Conservation (phyloP, 2,329 filamentous ascomycete species). For the Calonectria ilicicola region DNA sequence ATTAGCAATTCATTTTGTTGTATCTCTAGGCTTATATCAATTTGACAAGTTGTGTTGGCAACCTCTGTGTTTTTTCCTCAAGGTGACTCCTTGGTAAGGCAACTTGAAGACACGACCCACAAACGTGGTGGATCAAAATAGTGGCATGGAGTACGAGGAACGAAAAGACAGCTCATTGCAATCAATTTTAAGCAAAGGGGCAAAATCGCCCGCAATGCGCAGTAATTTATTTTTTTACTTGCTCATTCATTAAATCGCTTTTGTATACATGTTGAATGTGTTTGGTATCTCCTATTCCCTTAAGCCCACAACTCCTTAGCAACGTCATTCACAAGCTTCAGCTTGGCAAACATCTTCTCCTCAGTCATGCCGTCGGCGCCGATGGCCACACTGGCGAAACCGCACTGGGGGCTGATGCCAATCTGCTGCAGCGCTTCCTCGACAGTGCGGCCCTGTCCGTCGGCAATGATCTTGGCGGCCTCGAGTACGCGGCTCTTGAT, state of each 20-base stretch:
- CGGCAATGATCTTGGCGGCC: constrained; percentile 74
- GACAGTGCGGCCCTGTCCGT: constrained; percentile 71
- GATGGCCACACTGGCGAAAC: constrained; percentile 76
- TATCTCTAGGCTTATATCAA: too few species aligned
- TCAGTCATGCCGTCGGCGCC: constrained; percentile 73
- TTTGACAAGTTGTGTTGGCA: too few species aligned
- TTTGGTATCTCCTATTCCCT: constrained; percentile 8
- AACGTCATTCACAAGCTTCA: constrained; percentile 75
- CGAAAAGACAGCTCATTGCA: background rate
- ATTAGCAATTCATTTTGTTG: too few species aligned
- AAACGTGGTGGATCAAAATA: background rate
- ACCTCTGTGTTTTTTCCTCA: too few species aligned
- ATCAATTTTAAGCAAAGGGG: background rate
- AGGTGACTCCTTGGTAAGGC: too few species aligned
- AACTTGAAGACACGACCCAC: too few species aligned
- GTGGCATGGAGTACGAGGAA: background rate
- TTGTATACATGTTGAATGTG: background rate
- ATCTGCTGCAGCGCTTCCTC: constrained; percentile 74
- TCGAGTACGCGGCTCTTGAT: constrained; percentile 66
- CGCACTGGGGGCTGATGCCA: constrained; percentile 77
- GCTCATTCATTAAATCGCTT: constrained; percentile 1
- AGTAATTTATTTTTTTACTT: background rate
- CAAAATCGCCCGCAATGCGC: background rate
- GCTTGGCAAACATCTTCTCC: constrained; percentile 78
- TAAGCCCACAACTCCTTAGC: constrained; percentile 73